Conservation (phyloP, 2,329 filamentous ascomycete genomes). For the Trichophyton benhamiae region DNA sequence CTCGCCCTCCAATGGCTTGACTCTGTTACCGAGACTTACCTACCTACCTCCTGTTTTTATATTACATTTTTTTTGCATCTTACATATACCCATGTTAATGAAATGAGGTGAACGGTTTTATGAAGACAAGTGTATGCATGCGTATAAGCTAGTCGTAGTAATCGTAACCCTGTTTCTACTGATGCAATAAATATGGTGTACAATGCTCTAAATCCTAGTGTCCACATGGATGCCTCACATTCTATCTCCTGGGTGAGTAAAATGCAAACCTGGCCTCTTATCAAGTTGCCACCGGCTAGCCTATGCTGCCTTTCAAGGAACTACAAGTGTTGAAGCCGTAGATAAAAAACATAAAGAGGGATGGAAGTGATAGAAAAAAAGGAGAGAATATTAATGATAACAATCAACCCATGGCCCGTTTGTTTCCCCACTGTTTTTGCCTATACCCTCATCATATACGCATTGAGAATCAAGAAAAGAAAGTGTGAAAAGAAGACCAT, state of each 20-base stretch:
- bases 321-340: background rate
- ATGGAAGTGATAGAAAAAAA: background rate
- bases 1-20: background rate
- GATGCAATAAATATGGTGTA: background rate
- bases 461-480: background rate
- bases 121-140: background rate
- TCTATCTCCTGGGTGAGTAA: background rate
- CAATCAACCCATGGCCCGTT: background rate
- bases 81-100: conserved; percentile 5
- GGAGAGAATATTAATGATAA: background rate
- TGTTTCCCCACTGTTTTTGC: background rate
- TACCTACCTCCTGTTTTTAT: background rate
- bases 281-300: background rate
- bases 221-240: background rate
- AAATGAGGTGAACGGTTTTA: conserved; percentile 2
- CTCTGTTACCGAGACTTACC: background rate
- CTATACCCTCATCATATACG: background rate
- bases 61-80: background rate
- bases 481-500: background rate
- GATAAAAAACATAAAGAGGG: background rate
- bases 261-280: background rate
- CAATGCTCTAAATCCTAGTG: background rate
- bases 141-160: background rate
- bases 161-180: background rate
- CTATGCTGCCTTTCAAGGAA: background rate